Conservation (phyloP, 1,284 basidiomycete species). For the Cryptococcus jaspeensis region DNA sequence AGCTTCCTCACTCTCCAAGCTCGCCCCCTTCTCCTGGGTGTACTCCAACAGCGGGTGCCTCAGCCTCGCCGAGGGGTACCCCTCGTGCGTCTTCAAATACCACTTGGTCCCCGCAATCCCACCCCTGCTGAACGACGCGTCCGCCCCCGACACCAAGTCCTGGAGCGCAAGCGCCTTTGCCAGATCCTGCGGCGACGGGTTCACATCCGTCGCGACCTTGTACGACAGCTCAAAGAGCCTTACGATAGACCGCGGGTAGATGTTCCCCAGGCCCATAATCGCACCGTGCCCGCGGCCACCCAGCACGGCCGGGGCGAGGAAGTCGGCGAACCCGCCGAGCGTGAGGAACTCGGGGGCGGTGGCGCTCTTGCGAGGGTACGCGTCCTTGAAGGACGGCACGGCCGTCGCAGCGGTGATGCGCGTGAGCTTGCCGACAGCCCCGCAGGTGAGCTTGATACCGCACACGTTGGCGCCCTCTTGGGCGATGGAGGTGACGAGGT, state of each 20-base stretch:
- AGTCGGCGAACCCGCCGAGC: slow-evolving; percentile 74
- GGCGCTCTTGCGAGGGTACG: slow-evolving; percentile 60
- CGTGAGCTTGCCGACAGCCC: slow-evolving; percentile 84
- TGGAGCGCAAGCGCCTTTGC: slow-evolving; percentile 72
- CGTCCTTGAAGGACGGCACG: slow-evolving; percentile 57
- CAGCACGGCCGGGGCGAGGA: slow-evolving; percentile 68
- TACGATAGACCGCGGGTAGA: slow-evolving; percentile 65
- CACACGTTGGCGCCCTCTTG: slow-evolving; percentile 56
- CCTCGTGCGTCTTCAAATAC: slow-evolving; percentile 65
- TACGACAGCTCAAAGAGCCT: slow-evolving; percentile 64
- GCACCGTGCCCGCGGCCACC: slow-evolving; percentile 64
- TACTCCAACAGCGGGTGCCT: slow-evolving; percentile 73
- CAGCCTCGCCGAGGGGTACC: slow-evolving; percentile 64
- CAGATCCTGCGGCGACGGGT: slow-evolving; percentile 58
- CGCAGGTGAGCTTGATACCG: slow-evolving; percentile 87
- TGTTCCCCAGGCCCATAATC: slow-evolving; percentile 75
- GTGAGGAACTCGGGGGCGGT: slow-evolving; percentile 61
- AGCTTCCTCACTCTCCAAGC: slow-evolving; percentile 68
- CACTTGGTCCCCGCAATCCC: slow-evolving; percentile 81
- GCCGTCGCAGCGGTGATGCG: slow-evolving; percentile 71
- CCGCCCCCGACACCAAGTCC: slow-evolving; percentile 73
- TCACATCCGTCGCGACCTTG: slow-evolving; percentile 55
- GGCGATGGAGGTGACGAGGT: slow-evolving; percentile 76
- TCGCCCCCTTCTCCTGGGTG: slow-evolving; percentile 57
- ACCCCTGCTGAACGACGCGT: slow-evolving; percentile 72